These are phyloP conservation scores for Thecaphora frezii DNA, from an alignment of 1,284 basidiomycete species.

Conservation along the genomic window DNA sequence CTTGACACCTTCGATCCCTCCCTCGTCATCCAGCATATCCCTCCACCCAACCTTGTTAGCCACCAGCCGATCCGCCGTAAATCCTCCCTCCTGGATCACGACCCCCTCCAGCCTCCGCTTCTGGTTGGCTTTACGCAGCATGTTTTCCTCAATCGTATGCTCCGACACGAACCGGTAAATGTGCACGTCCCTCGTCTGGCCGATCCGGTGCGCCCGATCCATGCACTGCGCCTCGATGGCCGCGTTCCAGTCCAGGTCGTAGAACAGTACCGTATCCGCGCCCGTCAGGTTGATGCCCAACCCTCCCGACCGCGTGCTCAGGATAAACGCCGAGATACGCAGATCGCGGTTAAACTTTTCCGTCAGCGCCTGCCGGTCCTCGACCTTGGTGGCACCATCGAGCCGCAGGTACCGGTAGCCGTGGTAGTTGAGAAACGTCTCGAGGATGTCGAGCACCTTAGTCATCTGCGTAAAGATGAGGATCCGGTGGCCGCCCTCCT, in stretches of 20 bases:
- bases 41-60: conserved; percentile 71
- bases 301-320: conserved; percentile 87
- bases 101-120: conserved; percentile 87
- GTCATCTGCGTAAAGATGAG: conserved; percentile 99
- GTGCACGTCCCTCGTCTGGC: conserved; percentile 93
- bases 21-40: conserved; percentile 69
- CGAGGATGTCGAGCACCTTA: conserved; percentile 86
- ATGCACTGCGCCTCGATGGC: conserved; percentile 97
- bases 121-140: conserved; percentile 93
- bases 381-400: conserved; percentile 92
- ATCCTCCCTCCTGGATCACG: conserved; percentile 90
- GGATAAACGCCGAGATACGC: conserved; percentile 89
- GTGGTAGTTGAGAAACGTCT: conserved; percentile 87
- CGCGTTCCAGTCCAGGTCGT: conserved; percentile 96
- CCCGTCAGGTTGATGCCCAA: conserved; percentile 92
- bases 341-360: conserved; percentile 93
- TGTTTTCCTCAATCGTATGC: conserved; percentile 92
- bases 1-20: conserved; percentile 45
- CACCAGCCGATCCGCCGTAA: conserved; percentile 65
- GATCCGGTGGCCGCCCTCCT: conserved; percentile 82
- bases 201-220: conserved; percentile 91
- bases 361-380: conserved; percentile 90
- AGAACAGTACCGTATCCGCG: conserved; percentile 95
- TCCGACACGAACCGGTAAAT: conserved; percentile 93
- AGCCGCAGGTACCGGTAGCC: conserved; percentile 90